A percentile compares a stretch with the other conserved stretches of the same genome.
These are phyloP conservation scores for Rhinocladiella mackenziei DNA, from an alignment of 2,329 filamentous ascomycete genomes.

Conservation along the genomic window DNA sequence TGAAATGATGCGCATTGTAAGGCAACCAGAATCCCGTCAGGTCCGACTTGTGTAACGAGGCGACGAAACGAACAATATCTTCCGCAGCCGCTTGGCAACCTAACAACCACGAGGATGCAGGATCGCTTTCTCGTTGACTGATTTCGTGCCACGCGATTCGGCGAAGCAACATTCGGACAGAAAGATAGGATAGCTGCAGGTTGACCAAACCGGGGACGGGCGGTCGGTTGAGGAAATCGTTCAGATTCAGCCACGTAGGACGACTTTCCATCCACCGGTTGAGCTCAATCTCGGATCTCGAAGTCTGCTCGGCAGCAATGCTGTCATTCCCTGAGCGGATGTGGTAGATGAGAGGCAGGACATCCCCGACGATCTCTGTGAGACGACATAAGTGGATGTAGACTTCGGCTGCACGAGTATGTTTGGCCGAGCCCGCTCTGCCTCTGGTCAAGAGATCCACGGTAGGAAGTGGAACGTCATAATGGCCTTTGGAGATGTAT, in stretches of 20 bases:
- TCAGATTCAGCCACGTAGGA: slow-evolving; percentile 41
- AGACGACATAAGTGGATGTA: slow-evolving; percentile 53
- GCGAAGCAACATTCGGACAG: slow-evolving; percentile 47
- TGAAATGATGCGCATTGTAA: slow-evolving; percentile 29
- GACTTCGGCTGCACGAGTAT: slow-evolving; percentile 46
- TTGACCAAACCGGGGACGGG: slow-evolving; percentile 43
- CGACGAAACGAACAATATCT: slow-evolving; percentile 37
- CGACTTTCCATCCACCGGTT: slow-evolving; percentile 46
- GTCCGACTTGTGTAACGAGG: slow-evolving; percentile 34
- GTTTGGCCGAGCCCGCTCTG: slow-evolving; percentile 39
- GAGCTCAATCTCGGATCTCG: slow-evolving; percentile 44
- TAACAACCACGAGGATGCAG: slow-evolving; percentile 28
- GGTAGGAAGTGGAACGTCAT: slow-evolving; percentile 54
- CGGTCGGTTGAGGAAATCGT: slow-evolving; percentile 34
- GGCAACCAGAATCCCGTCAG: slow-evolving; percentile 28
- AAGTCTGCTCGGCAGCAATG: slow-evolving; percentile 44
- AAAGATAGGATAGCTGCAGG: slow-evolving; percentile 43
- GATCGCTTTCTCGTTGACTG: slow-evolving; percentile 24
- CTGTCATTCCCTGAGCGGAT: slow-evolving; percentile 42
- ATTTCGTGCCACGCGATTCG: slow-evolving; percentile 46
- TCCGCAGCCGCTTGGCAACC: slow-evolving; percentile 21
- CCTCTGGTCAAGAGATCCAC: slow-evolving; percentile 40
- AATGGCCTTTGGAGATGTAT: slow-evolving; percentile 51
- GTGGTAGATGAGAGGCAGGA: slow-evolving; percentile 46
- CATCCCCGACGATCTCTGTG: slow-evolving; percentile 45